Evolutionary conservation across 768 basidiomycete species (phyloP), one percentile per base, ranked within the genome.

Genomic region (Mycena alexandri): DNA sequence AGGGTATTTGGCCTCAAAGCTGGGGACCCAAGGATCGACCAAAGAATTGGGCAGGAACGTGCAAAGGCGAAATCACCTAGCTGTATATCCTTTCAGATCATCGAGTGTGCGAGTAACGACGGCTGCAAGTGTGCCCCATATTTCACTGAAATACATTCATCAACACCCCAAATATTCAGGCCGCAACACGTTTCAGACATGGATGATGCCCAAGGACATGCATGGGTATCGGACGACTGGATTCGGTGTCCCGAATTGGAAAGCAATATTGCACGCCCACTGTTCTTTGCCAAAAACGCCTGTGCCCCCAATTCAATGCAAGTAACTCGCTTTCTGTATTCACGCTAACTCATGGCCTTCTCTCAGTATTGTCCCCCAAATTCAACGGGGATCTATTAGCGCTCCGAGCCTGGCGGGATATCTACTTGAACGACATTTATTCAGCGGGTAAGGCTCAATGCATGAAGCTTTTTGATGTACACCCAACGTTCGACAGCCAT

Each of bases 61-160:
- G 69, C 69, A 8, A 55, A 57, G 54, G 56, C 55, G 42, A 64
- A 67, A 41, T 63, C 69, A 13, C 33, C 62, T 10, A 36, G 63
- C 4, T 68, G 67, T 52, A 67, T 71, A 54, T 68, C 70, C 43
- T 71, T 71, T 25, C 70, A 71, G 60, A 71, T 71, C 29, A 58
- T 71, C 38, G 70, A 71, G 51, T 50, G 5, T 46, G 62, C 66
- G 9, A 44, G 33, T 10, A 46, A 59, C 59, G 63, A 63, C n/a
- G 63, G 58, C 47, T 65, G 70, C 68, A 17, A 43, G 70, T 58
- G 14, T 13, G 25, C 34, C 53, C 41, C 44, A 38, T 50, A n/a
- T 24, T 46, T n/a, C 4, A 8, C 11, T 21, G 19, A 52, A 22
- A 36, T 25, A 46, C 24, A 7, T 24, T 22, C 53, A 61, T 19